Percentiles rank a stretch among this genome's conserved stretches.
Evolutionary conservation across 805 yeast genomes (phyloP).

Genomic region (Kodamaea kaohsiungensis): DNA sequence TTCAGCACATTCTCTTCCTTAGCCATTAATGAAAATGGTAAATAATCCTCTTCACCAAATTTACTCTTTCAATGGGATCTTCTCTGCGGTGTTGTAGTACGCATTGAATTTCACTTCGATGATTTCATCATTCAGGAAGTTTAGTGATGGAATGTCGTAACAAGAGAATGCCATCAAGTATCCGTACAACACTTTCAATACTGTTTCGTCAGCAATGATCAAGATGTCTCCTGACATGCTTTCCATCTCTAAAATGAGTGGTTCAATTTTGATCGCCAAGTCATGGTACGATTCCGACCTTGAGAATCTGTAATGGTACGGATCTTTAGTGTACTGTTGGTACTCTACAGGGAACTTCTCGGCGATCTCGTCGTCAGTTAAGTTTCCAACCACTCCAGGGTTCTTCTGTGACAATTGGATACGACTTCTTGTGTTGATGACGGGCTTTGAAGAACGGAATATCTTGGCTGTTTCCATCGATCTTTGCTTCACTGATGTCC

Average conservation of each 20-base stretch:
- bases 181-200: slow-evolving; percentile 87
- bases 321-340: slow-evolving; percentile 66
- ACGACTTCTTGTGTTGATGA: slow-evolving; percentile 69
- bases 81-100: slow-evolving; percentile 67
- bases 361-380: slow-evolving; percentile 61
- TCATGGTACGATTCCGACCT: slow-evolving; percentile 96
- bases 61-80: slow-evolving; percentile 25
- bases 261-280: slow-evolving; percentile 91
- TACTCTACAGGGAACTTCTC: slow-evolving; percentile 68
- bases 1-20: not conserved
- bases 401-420: slow-evolving; percentile 84
- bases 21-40: too few species aligned
- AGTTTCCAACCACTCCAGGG: slow-evolving; percentile 82
- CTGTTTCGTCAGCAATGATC: slow-evolving; percentile 91
- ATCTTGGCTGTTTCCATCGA: slow-evolving; percentile 77
- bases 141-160: slow-evolving; percentile 76
- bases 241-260: slow-evolving; percentile 90
- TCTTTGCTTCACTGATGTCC: slow-evolving; percentile 91
- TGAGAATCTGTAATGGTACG: slow-evolving; percentile 90
- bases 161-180: slow-evolving; percentile 92
- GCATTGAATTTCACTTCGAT: slow-evolving; percentile 89
- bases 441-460: slow-evolving; percentile 51
- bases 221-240: slow-evolving; percentile 84
- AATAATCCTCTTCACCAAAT: not conserved
- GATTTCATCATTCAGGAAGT: slow-evolving; percentile 78